Conservation (phyloP, 306 rosid genomes). For the Aeschynomene evenia region DNA sequence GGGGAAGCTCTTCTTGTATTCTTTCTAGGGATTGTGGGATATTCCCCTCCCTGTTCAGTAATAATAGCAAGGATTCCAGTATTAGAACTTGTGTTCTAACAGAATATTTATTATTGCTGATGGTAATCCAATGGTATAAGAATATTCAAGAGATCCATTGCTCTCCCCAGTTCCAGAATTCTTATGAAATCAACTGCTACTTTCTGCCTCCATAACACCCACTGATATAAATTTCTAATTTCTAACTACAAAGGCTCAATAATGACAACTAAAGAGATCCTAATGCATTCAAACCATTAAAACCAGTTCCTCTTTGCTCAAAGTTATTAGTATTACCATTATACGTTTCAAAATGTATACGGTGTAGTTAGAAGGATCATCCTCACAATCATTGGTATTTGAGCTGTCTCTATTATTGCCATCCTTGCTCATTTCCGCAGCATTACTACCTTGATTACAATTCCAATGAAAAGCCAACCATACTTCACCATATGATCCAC, state of each 20-base stretch:
- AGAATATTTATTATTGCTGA: too few relatives aligned
- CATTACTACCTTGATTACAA: conserved; percentile 54
- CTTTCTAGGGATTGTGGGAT: too few relatives aligned
- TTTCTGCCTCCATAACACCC: background rate
- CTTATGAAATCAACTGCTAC: background rate
- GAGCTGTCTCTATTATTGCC: conserved; percentile 44
- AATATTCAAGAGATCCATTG: background rate
- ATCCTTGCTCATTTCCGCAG: conserved; percentile 41
- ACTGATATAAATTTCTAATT: background rate
- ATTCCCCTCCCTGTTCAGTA: too few relatives aligned
- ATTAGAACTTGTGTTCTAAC: too few relatives aligned
- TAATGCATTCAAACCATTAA: conserved; percentile 23
- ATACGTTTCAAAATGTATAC: conserved; percentile 87
- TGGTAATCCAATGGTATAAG: too few relatives aligned
- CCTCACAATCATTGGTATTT: conserved; percentile 47
- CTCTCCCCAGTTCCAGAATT: background rate
- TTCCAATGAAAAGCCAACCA: conserved; percentile 96
- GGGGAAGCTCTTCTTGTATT: too few relatives aligned
- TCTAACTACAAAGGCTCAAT: background rate
- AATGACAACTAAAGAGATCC: conserved; percentile 24
- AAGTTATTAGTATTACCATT: conserved; percentile 71
- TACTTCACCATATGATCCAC: conserved; percentile 97
- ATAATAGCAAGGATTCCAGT: too few relatives aligned
- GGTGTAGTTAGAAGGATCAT: conserved; percentile 52
- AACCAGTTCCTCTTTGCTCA: conserved; percentile 20